phyloP scores from a whole-genome alignment of 805 yeast genomes.

The Metschnikowia baotianmanensis region DNA sequence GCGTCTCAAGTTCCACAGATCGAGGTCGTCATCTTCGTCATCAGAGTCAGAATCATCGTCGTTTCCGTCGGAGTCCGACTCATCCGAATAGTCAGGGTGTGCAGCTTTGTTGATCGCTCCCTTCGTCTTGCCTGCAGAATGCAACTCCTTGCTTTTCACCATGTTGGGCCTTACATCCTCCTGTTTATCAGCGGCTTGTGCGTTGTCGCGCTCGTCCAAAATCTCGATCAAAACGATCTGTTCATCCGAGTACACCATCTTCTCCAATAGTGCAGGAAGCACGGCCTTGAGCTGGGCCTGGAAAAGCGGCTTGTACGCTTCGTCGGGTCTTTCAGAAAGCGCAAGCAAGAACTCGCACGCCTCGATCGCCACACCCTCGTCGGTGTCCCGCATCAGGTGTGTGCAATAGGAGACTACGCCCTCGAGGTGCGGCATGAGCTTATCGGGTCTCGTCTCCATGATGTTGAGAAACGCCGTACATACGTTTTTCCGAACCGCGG shows the following conservation, averaged over 20 bases:
- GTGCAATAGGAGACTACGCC: slow-evolving; percentile 86
- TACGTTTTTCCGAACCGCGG: slow-evolving; percentile 65
- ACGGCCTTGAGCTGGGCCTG: slow-evolving; percentile 58
- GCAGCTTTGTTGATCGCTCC: slow-evolving; percentile 6
- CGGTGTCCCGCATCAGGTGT: slow-evolving; percentile 65
- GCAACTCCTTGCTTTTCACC: slow-evolving; percentile 57
- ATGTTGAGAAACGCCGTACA: slow-evolving; percentile 73
- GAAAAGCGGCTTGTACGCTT: slow-evolving; percentile 34
- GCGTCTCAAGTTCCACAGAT: slow-evolving; percentile 88
- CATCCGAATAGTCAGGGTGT: slow-evolving; percentile 31
- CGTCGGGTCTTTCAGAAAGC: slow-evolving; percentile 44
- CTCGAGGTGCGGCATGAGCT: slow-evolving; percentile 70
- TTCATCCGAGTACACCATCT: slow-evolving; percentile 86
- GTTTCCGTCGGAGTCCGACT: slow-evolving; percentile 57
- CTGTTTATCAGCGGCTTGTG: slow-evolving; percentile 72
- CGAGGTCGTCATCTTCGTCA: slow-evolving; percentile 61
- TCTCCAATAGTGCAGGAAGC: slow-evolving; percentile 72
- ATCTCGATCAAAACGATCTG: slow-evolving; percentile 64
- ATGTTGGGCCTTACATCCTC: slow-evolving; percentile 85
- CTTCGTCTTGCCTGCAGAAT: slow-evolving; percentile 23
- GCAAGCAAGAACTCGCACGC: slow-evolving; percentile 90
- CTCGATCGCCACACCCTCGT: slow-evolving; percentile 79
- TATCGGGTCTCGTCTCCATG: slow-evolving; percentile 77
- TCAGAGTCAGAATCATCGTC: too few relatives aligned
- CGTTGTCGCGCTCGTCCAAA: slow-evolving; percentile 73